Percentiles rank a stretch among this genome's conserved stretches.
Evolutionary conservation across 2,329 filamentous ascomycete species (phyloP).

Genomic region (Fusarium illudens): DNA sequence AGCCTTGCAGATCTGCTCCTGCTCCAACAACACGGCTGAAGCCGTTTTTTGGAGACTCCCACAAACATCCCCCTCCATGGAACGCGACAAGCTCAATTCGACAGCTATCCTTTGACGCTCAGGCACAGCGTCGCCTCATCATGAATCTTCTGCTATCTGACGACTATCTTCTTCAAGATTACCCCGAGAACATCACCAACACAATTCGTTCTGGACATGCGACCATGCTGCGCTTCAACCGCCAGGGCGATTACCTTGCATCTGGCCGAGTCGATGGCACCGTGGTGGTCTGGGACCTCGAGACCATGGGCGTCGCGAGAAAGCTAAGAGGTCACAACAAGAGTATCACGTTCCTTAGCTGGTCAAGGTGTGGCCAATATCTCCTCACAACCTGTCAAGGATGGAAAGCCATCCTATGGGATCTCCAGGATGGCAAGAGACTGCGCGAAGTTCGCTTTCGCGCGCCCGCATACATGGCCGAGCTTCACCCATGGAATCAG

Average conservation of each 20-base stretch:
- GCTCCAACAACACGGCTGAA: constrained; percentile 37
- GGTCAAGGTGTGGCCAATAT: constrained; percentile 92
- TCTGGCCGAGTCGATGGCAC: constrained; percentile 94
- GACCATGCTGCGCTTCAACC: constrained; percentile 84
- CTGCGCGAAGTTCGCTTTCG: constrained; percentile 89
- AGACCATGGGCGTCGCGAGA: constrained; percentile 95
- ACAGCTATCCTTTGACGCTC: neutral
- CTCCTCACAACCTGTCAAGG: constrained; percentile 93
- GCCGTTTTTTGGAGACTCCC: constrained; percentile 31
- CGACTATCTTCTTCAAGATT: constrained; percentile 77
- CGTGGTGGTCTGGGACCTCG: constrained; percentile 94
- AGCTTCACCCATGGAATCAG: constrained; percentile 92
- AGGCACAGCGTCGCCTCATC: constrained; percentile 4
- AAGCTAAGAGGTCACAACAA: constrained; percentile 93
- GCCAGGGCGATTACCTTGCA: constrained; percentile 91
- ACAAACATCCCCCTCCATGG: constrained; percentile 33
- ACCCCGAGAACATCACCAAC: constrained; percentile 88
- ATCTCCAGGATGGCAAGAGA: constrained; percentile 74
- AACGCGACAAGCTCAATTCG: constrained; percentile 23
- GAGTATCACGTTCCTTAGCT: constrained; percentile 93
- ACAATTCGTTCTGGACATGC: constrained; percentile 79
- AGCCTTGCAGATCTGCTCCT: constrained; percentile 47
- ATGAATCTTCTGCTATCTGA: constrained; percentile 71
- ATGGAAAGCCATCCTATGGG: constrained; percentile 97
- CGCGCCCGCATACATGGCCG: constrained; percentile 93